These are phyloP conservation scores for Rhodotorula sp. DNA, from an alignment of 1,284 basidiomycete genomes.

Conservation along the genomic window DNA sequence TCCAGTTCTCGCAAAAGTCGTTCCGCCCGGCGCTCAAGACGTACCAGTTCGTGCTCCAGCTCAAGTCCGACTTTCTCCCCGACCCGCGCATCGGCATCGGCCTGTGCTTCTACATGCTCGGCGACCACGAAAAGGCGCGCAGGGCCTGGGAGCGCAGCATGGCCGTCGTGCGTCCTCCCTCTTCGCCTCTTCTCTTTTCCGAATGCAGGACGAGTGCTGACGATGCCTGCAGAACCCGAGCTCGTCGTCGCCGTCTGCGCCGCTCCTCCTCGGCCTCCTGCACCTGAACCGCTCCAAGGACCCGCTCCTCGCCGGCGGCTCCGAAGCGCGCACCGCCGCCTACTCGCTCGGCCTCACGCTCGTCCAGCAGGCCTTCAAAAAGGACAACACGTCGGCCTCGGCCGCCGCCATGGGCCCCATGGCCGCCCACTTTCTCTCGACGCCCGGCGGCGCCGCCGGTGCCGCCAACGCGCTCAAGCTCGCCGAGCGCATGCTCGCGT, in stretches of 20 bases:
- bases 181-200: not conserved
- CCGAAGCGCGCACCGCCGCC: slow-evolving; percentile 59
- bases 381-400: slow-evolving; percentile 72
- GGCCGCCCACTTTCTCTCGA: slow-evolving; percentile 17
- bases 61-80: slow-evolving; percentile 74
- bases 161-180: slow-evolving; percentile 65
- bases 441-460: slow-evolving; percentile 55
- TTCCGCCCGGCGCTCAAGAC: slow-evolving; percentile 74
- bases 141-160: slow-evolving; percentile 83
- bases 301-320: slow-evolving; percentile 59
- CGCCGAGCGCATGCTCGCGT: slow-evolving; percentile 88
- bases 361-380: slow-evolving; percentile 71
- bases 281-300: slow-evolving; percentile 77
- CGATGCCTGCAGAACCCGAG: slow-evolving; percentile 64
- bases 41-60: slow-evolving; percentile 78
- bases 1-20: slow-evolving; percentile 74
- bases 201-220: not conserved
- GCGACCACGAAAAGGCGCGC: slow-evolving; percentile 73
- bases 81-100: slow-evolving; percentile 93
- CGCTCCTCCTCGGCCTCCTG: slow-evolving; percentile 77
- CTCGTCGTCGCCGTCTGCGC: slow-evolving; percentile 62
- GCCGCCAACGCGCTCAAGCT: slow-evolving; percentile 68
- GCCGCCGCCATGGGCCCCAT: slow-evolving; percentile 74
- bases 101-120: slow-evolving; percentile 83
- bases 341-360: slow-evolving; percentile 59